These are phyloP conservation scores for Rusavskia elegans DNA, from an alignment of 495 filamentous ascomycete species.

Conservation along the genomic window DNA sequence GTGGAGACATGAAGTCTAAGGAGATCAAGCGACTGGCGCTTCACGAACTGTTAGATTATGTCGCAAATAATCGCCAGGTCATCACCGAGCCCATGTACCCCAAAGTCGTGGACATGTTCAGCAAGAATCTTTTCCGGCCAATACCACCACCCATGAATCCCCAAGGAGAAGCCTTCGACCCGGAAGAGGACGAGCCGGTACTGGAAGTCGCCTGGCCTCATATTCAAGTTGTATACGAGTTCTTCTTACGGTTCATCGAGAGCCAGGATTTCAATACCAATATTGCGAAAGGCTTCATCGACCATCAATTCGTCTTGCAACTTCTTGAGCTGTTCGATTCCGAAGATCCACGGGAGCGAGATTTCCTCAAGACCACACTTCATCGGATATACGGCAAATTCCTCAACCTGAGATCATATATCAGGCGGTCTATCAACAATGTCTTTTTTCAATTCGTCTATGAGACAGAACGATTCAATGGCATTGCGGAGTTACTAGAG, in stretches of 20 bases:
- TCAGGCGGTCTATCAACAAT: constrained; percentile 97
- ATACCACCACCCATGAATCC: constrained; percentile 96
- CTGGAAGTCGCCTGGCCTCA: constrained; percentile 98
- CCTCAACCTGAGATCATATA: constrained; percentile 91
- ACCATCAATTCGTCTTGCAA: constrained; percentile 93
- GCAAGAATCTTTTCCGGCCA: constrained; percentile 93
- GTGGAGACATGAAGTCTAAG: constrained; percentile 99
- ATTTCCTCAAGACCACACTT: constrained; percentile 95
- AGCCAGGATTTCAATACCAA: constrained; percentile 99
- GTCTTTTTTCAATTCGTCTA: constrained; percentile 99
- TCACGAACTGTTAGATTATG: constrained; percentile 93
- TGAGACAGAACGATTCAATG: constrained; percentile 97
- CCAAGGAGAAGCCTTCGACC: constrained; percentile 95
- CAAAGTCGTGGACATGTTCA: constrained; percentile 96
- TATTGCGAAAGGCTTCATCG: constrained; percentile 97
- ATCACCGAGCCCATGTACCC: constrained; percentile 99
- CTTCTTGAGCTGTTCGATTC: constrained; percentile 97
- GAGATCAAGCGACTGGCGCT: constrained; percentile 97
- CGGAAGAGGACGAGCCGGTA: constrained; percentile 96
- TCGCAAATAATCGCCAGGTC: constrained; percentile 94
- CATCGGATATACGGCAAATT: constrained; percentile 99
- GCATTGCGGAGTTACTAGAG: constrained; percentile 90
- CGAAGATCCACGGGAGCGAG: constrained; percentile 89
- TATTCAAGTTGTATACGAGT: constrained; percentile 98
- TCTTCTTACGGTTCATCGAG: constrained; percentile 97